Evolutionary conservation across 2,329 filamentous ascomycete species (phyloP).

Genomic region (Pseudogymnoascus sp.): DNA sequence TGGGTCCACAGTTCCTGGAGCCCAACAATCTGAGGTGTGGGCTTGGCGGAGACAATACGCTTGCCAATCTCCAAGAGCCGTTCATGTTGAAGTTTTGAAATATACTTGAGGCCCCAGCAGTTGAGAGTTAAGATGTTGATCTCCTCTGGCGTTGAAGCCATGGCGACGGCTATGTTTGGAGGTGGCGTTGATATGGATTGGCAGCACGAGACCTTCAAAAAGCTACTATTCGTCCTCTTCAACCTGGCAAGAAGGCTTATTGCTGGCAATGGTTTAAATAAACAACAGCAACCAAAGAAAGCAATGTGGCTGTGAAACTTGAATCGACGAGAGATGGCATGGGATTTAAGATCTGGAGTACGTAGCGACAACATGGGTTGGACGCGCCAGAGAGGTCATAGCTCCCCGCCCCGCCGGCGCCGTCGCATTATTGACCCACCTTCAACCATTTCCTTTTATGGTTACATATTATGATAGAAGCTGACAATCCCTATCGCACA

Average conservation of each 20-base stretch:
- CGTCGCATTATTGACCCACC: not conserved
- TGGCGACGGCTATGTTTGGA: slow-evolving; percentile 10
- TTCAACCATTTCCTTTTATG: not conserved
- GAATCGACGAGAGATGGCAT: not conserved
- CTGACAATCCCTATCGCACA: not conserved
- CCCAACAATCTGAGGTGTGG: slow-evolving; percentile 76
- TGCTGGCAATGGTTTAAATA: not conserved
- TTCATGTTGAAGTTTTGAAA: slow-evolving; percentile 69
- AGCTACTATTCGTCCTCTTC: not conserved
- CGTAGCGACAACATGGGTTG: not conserved
- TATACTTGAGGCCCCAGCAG: slow-evolving; percentile 91
- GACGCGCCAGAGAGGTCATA: not conserved
- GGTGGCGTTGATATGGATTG: not conserved
- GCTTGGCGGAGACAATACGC: slow-evolving; percentile 61
- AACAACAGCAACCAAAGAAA: not conserved
- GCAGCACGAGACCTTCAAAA: not conserved
- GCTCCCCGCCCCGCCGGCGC: not conserved
- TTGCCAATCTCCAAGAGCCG: slow-evolving; percentile 79
- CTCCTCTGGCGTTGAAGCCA: slow-evolving; percentile 40
- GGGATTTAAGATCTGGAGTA: not conserved
- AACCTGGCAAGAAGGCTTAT: not conserved
- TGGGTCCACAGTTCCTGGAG: slow-evolving; percentile 93
- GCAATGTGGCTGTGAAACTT: not conserved
- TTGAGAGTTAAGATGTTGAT: slow-evolving; percentile 84
- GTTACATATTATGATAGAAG: not conserved